Evolutionary conservation across 192 early-diverging fungal species (phyloP).

Genomic region (Spizellomyces punctatus): DNA sequence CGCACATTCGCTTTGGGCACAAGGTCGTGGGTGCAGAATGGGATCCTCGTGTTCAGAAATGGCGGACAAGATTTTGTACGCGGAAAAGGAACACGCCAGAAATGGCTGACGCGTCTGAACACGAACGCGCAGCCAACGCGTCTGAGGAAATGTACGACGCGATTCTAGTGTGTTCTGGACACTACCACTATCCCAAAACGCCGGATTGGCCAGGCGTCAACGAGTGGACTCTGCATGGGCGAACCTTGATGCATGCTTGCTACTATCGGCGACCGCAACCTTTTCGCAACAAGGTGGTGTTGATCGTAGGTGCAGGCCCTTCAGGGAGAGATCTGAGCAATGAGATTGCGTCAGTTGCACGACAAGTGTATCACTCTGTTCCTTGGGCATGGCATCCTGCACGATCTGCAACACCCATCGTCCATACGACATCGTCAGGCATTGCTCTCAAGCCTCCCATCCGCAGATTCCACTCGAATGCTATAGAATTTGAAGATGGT

Average conservation of each 20-base stretch:
- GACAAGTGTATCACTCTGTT: constrained; percentile 27
- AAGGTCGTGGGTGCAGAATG: constrained; percentile 8
- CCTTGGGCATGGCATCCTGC: neutral
- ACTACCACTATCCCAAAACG: constrained; percentile 23
- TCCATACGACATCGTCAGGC: neutral
- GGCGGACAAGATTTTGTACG: neutral
- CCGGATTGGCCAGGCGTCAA: constrained; percentile 9
- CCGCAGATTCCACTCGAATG: neutral
- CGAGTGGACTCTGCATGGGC: neutral
- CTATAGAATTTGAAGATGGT: constrained; percentile 22
- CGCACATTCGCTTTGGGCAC: constrained; percentile 1
- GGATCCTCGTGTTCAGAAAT: neutral
- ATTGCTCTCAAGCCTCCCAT: neutral
- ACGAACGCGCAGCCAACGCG: neutral
- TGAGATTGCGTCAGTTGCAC: constrained; percentile 94
- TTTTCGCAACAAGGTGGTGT: constrained; percentile 93
- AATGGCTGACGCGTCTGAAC: neutral
- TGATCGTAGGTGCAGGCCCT: constrained; percentile 93
- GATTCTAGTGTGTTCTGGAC: constrained; percentile 22
- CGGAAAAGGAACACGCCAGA: neutral
- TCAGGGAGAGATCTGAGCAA: constrained; percentile 88
- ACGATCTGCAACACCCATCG: too few species aligned
- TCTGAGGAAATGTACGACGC: constrained; percentile 5
- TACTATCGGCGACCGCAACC: constrained; percentile 88
- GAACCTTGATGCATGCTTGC: constrained; percentile 1